A percentile compares a stretch with the other conserved stretches of the same genome.
Conservation (phyloP, 441 rosid species). For the Euphorbia celastroides region DNA sequence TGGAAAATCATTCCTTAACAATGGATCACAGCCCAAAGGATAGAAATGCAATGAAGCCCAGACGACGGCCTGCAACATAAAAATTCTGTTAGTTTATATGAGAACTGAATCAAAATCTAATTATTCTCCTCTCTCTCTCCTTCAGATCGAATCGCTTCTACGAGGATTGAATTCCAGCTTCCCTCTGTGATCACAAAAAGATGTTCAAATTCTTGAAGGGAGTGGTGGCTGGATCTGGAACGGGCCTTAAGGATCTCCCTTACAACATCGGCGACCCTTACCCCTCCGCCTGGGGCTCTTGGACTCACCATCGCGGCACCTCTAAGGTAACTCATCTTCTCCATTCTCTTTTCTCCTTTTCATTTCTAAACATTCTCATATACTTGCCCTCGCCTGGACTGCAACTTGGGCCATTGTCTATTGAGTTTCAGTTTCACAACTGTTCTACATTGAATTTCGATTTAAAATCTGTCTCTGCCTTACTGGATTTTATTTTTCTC, state of each 20-base stretch:
- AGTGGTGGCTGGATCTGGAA: slow-evolving; percentile 91
- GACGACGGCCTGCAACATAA: no score
- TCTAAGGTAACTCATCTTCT: slow-evolving; percentile 44
- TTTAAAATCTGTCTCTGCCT: not conserved
- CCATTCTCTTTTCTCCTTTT: not conserved
- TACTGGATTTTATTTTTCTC: not conserved
- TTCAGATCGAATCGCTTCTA: slow-evolving; percentile 7
- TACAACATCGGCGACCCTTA: slow-evolving; percentile 87
- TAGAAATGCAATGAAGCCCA: no score
- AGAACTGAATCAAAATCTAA: no score
- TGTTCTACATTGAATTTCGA: not conserved
- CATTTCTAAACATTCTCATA: no score
- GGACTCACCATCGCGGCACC: slow-evolving; percentile 90
- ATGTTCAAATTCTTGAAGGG: slow-evolving; percentile 94
- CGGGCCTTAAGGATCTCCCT: slow-evolving; percentile 93
- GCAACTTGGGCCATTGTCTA: no score
- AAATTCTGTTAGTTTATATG: no score
- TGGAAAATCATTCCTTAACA: no score
- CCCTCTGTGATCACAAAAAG: slow-evolving; percentile 5
- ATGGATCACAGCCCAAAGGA: no score
- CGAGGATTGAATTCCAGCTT: not conserved
- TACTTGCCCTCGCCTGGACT: no score
- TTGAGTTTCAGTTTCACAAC: not conserved
- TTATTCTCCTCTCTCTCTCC: no score
- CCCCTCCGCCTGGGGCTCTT: slow-evolving; percentile 91